These are phyloP conservation scores for Jamesozyma gamospora DNA, from an alignment of 805 yeast species.

Conservation along the genomic window DNA sequence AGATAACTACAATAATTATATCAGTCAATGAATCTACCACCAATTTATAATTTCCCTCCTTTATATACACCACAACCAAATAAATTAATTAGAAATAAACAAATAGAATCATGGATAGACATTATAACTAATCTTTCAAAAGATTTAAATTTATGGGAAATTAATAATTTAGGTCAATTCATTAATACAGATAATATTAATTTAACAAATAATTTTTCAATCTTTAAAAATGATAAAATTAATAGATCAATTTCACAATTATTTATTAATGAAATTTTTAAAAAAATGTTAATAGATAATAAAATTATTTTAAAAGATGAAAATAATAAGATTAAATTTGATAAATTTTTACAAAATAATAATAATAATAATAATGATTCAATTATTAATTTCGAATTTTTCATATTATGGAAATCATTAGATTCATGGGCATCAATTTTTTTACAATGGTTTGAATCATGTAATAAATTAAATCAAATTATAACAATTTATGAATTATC, in stretches of 20 bases:
- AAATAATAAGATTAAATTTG: neutral
- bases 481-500: slow-evolving; percentile 75
- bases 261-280: slow-evolving; percentile 46
- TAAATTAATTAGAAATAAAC: slow-evolving; percentile 64
- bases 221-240: slow-evolving; percentile 45
- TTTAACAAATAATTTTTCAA: neutral
- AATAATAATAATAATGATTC: no score
- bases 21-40: slow-evolving; percentile 31
- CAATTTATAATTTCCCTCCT: slow-evolving; percentile 75
- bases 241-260: slow-evolving; percentile 46
- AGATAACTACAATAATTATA: no score
- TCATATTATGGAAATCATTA: slow-evolving; percentile 58
- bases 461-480: slow-evolving; percentile 71
- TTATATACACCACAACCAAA: slow-evolving; percentile 86
- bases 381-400: slow-evolving; percentile 23
- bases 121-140: slow-evolving; percentile 55
- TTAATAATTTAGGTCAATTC: slow-evolving; percentile 29
- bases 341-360: neutral
- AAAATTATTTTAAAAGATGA: slow-evolving; percentile 41
- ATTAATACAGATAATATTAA: neutral
- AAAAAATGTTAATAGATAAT: slow-evolving; percentile 43
- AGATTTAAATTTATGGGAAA: slow-evolving; percentile 43
- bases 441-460: slow-evolving; percentile 59
- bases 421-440: slow-evolving; percentile 58
- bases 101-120: slow-evolving; percentile 66